Base-by-base conservation (phyloP, 2,329 filamentous ascomycete genomes). In the Blastomyces emzantsi region DNA sequence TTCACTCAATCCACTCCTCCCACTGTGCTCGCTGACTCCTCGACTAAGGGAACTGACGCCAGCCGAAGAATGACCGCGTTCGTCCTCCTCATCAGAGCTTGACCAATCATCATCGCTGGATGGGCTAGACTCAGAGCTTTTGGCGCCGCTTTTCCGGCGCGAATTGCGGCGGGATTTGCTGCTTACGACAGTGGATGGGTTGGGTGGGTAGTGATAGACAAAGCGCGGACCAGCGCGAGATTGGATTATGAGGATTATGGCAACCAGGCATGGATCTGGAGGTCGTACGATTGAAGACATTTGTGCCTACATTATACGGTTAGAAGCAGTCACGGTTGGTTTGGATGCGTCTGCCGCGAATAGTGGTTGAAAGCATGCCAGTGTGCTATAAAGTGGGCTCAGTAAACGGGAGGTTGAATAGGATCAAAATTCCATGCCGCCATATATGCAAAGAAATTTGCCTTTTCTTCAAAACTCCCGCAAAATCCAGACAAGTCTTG, bases 151-250 rank as follows among this genome's bases (percentile, higher is more conserved):
- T 64, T 73, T 75, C 0, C 70, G 66, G 59, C 73, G 73, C 55
- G 74, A 73, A 43, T 69, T 68, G 66, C 74, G 74, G 33, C 74
- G 73, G 30, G 70, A n/a, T 11, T 61, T 61, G 47, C 39, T 61
- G 45, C n/a, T 25, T 54, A 68, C 45, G 52, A 62, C 17, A 17
- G 65, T 41, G 65, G 71, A 74, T 67, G 80, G 75, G 70, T 79
- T 76, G 69, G 87, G 83, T n/a, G 91, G 91, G 71, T 94, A 94
- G 75, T 96, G 90, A 75, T 92, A 96, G 70, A 94, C 88, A 70
- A 94, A 88, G 67, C 87, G 85, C 36, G 91, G 89, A 19, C 91
- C 90, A 69, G 90, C 88, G 67, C 88, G 86, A 43, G 89, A 90
- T 67, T 89, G 84, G 70, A 90, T 85, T 68, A 92, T 85, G 49